phyloP scores from a whole-genome alignment of 306 rosid genomes.

The Prunus persica region Prunus_persica_NCBIv2 NC_034011.1:22178501-22179000 shows the following conservation, averaged over 20 bases:
- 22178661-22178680: slow-evolving; percentile 55
- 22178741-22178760: slow-evolving; percentile 71
- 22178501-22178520: neutral
- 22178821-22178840: slow-evolving; percentile 44
- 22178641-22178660: slow-evolving; percentile 37
- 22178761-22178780: slow-evolving; percentile 67
- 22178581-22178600: slow-evolving; percentile 16
- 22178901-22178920: slow-evolving; percentile 14
- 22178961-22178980: slow-evolving; percentile 15
- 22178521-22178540: neutral
- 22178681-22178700: slow-evolving; percentile 61
- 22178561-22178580: slow-evolving; percentile 20
- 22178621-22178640: slow-evolving; percentile 34
- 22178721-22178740: slow-evolving; percentile 78
- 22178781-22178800: slow-evolving; percentile 73
- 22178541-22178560: slow-evolving; percentile 35
- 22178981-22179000: slow-evolving; percentile 27
- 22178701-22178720: slow-evolving; percentile 66
- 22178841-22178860: neutral
- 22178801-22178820: slow-evolving; percentile 55
- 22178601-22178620: slow-evolving; percentile 23
- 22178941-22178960: slow-evolving; percentile 1
- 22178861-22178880: slow-evolving; percentile 26
- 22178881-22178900: slow-evolving; percentile 69
- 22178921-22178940: neutral